Conservation (phyloP, 306 rosid genomes). For the Prunus armeniaca region DNA sequence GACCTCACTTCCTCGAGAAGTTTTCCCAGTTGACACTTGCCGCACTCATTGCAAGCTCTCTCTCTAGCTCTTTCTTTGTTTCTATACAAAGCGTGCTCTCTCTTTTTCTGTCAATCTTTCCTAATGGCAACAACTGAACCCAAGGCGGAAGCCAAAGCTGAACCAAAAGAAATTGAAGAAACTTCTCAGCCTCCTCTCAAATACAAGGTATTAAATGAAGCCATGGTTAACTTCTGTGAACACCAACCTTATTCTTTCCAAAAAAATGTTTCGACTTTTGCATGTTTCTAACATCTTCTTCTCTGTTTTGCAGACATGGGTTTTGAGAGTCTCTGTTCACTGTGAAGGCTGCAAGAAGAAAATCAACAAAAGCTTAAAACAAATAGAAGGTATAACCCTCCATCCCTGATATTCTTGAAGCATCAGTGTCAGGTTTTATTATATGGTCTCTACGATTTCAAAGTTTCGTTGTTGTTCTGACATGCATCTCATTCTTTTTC, state of each 20-base stretch:
- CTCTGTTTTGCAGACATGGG: slow-evolving; percentile 38
- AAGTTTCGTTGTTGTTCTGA: too few relatives aligned
- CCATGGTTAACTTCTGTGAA: not conserved
- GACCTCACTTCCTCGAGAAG: slow-evolving; percentile 20
- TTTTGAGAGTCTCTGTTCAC: slow-evolving; percentile 65
- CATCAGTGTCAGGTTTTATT: too few relatives aligned
- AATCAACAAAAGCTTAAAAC: slow-evolving; percentile 51
- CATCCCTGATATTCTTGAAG: too few relatives aligned
- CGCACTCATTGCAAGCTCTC: slow-evolving; percentile 1
- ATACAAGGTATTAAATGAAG: slow-evolving; percentile 47
- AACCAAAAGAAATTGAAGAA: slow-evolving; percentile 39
- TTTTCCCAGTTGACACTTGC: slow-evolving; percentile 6
- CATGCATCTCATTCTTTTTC: too few relatives aligned
- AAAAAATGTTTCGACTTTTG: not conserved
- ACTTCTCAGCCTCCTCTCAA: slow-evolving; percentile 44
- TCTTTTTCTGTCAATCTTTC: slow-evolving; percentile 5
- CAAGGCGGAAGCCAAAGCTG: slow-evolving; percentile 34
- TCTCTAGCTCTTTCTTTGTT: not conserved
- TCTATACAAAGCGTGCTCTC: not conserved
- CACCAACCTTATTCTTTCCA: not conserved
- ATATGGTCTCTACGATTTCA: too few relatives aligned
- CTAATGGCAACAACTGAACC: slow-evolving; percentile 43
- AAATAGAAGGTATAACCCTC: slow-evolving; percentile 55
- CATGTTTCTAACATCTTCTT: slow-evolving; percentile 13
- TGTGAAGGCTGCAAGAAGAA: slow-evolving; percentile 78